Conservation (phyloP, 2,329 filamentous ascomycete genomes). For the Zymoseptoria ardabiliae region DNA sequence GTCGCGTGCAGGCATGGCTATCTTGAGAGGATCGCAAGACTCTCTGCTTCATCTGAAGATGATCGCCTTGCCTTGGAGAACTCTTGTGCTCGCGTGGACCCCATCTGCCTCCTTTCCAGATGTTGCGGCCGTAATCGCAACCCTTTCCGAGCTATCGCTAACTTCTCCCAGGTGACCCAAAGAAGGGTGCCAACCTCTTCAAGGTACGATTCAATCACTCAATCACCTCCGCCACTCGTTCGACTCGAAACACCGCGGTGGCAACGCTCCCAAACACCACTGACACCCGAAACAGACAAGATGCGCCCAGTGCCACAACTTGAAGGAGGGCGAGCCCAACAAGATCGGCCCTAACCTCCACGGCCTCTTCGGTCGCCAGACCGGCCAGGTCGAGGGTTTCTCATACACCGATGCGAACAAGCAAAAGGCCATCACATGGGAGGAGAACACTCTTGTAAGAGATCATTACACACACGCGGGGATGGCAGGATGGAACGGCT, state of each 20-base stretch:
- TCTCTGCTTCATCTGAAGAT: background rate
- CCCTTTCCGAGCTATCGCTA: constrained; percentile 1
- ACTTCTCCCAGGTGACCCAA: constrained; percentile 63
- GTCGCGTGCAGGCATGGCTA: background rate
- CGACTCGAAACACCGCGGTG: background rate
- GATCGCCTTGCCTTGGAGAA: background rate
- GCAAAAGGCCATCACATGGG: constrained; percentile 85
- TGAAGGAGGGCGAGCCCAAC: constrained; percentile 84
- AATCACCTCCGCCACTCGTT: constrained; percentile 2
- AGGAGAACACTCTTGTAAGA: constrained; percentile 71
- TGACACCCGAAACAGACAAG: constrained; percentile 54
- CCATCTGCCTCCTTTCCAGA: background rate
- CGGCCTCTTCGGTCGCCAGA: constrained; percentile 96
- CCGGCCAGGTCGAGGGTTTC: constrained; percentile 84
- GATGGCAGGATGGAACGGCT: constrained; percentile 3
- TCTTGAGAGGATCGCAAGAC: background rate
- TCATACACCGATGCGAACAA: constrained; percentile 99
- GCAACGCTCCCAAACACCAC: constrained; percentile 1
- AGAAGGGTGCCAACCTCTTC: constrained; percentile 96
- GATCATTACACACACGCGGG: background rate
- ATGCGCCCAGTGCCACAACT: constrained; percentile 97
- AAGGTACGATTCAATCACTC: constrained; percentile 47
- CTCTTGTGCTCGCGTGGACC: background rate
- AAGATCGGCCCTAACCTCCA: constrained; percentile 96
- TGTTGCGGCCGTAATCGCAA: background rate